Conservation (phyloP, 1,139 yeast genomes). For the Wickerhamomyces sp. region DNA sequence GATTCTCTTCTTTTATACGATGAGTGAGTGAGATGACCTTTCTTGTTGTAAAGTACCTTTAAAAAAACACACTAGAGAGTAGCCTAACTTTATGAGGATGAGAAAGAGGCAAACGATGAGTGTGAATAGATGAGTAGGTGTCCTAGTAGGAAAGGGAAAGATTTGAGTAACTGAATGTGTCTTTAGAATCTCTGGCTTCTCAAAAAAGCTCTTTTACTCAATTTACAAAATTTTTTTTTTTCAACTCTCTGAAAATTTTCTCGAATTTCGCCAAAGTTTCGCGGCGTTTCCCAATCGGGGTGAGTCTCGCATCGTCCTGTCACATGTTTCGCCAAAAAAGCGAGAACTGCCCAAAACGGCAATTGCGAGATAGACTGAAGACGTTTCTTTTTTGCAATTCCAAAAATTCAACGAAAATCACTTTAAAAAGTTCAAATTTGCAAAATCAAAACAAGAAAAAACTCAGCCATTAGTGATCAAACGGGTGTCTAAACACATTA, state of each 20-base stretch:
- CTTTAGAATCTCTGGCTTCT: not conserved
- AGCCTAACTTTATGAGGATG: too few relatives aligned
- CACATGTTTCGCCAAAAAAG: not conserved
- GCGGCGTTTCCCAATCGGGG: not conserved
- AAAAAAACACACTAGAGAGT: too few relatives aligned
- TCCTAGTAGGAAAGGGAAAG: not conserved
- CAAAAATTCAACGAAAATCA: not conserved
- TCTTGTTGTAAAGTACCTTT: too few relatives aligned
- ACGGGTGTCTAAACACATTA: too few relatives aligned
- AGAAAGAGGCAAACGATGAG: too few relatives aligned
- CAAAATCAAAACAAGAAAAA: not conserved
- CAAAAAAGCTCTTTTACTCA: not conserved
- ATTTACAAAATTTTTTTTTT: constrained; percentile 3
- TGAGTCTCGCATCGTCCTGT: too few relatives aligned
- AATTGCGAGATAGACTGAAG: not conserved
- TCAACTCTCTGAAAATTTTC: constrained; percentile 1
- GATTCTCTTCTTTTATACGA: too few relatives aligned
- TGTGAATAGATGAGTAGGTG: too few relatives aligned
- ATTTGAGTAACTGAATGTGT: not conserved
- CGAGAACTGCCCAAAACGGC: not conserved
- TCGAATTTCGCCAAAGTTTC: not conserved
- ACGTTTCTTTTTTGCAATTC: too few relatives aligned
- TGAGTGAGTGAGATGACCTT: too few relatives aligned
- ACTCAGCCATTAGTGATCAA: too few relatives aligned
- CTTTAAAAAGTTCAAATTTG: not conserved